Percentiles rank a stretch among this genome's conserved stretches.
Evolutionary conservation across 225 moss, liverwort and hornwort species (phyloP).

Genomic region (Bryoerythrophyllum caledonicum): DNA sequence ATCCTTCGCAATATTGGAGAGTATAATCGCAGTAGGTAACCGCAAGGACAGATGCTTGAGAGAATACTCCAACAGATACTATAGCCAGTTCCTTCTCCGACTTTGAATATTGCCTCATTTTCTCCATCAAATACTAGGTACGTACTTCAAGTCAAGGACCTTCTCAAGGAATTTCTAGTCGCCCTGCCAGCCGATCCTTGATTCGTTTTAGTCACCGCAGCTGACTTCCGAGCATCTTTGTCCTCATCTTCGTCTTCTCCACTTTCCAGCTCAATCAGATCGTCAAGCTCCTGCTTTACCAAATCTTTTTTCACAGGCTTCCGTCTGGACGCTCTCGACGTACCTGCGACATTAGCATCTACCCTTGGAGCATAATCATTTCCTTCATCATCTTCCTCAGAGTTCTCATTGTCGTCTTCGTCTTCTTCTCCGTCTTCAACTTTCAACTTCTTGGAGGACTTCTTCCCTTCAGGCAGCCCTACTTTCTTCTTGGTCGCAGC

Average conservation of each 20-base stretch:
- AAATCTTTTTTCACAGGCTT: constrained; percentile 23
- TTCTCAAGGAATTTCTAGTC: constrained; percentile 34
- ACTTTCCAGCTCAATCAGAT: constrained; percentile 28
- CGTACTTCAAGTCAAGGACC: constrained; percentile 8
- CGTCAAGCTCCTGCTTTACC: not conserved
- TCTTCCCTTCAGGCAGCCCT: constrained; percentile 20
- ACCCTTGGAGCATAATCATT: constrained; percentile 16
- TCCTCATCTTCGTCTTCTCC: constrained; percentile 29
- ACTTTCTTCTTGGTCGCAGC: constrained; percentile 20
- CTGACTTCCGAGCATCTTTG: constrained; percentile 13
- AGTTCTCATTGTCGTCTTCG: constrained; percentile 12
- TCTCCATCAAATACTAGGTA: not conserved
- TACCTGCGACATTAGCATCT: constrained; percentile 7
- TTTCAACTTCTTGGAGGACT: constrained; percentile 26
- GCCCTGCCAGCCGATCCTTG: constrained; percentile 22
- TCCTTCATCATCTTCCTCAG: constrained; percentile 16
- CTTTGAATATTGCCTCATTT: constrained; percentile 7
- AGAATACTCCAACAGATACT: constrained; percentile 2
- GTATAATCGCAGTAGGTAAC: not conserved
- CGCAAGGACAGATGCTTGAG: not conserved
- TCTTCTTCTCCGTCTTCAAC: constrained; percentile 18
- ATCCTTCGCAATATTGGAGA: constrained; percentile 11
- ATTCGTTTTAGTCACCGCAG: constrained; percentile 4
- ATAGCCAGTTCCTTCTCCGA: constrained; percentile 5
- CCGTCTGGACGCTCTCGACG: constrained; percentile 26